These are phyloP conservation scores for Cucumis cinereus DNA, from an alignment of 306 rosid species.

Conservation along the genomic window DNA sequence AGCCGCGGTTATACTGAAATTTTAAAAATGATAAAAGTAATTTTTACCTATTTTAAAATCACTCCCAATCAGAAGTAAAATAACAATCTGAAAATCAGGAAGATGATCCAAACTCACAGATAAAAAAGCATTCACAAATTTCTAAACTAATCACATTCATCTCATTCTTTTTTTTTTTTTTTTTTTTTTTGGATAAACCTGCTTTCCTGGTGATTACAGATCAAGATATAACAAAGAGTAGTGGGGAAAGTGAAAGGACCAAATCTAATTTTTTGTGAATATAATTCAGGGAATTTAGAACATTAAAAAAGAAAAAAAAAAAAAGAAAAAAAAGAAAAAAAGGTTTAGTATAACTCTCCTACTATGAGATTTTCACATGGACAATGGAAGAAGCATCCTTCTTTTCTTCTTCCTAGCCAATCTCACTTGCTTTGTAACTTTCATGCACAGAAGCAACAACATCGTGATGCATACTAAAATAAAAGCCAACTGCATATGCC, in stretches of 20 bases:
- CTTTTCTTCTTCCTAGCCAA: conserved; percentile 89
- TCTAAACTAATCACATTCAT: neutral
- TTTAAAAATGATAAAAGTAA: too few species aligned
- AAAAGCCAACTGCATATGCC: conserved; percentile 74
- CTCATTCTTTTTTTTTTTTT: neutral
- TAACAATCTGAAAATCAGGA: neutral
- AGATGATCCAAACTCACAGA: neutral
- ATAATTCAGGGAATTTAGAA: conserved; percentile 3
- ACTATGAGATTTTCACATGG: conserved; percentile 46
- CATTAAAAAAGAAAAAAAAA: neutral
- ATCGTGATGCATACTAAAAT: conserved; percentile 58
- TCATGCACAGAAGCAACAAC: conserved; percentile 83
- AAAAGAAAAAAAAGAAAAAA: neutral
- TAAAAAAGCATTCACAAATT: neutral
- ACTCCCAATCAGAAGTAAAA: neutral
- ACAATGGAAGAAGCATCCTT: conserved; percentile 98
- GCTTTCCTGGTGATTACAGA: conserved; percentile 1
- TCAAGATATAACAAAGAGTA: neutral
- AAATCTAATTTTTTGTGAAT: neutral
- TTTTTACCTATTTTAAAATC: too few species aligned
- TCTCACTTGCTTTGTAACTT: conserved; percentile 91
- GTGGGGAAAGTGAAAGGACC: neutral
- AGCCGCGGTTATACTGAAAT: too few species aligned
- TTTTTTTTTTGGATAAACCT: neutral
- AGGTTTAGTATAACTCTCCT: conserved; percentile 9